These are phyloP conservation scores for Kwoniella shandongensis DNA, from an alignment of 768 basidiomycete genomes.

Conservation along the genomic window DNA sequence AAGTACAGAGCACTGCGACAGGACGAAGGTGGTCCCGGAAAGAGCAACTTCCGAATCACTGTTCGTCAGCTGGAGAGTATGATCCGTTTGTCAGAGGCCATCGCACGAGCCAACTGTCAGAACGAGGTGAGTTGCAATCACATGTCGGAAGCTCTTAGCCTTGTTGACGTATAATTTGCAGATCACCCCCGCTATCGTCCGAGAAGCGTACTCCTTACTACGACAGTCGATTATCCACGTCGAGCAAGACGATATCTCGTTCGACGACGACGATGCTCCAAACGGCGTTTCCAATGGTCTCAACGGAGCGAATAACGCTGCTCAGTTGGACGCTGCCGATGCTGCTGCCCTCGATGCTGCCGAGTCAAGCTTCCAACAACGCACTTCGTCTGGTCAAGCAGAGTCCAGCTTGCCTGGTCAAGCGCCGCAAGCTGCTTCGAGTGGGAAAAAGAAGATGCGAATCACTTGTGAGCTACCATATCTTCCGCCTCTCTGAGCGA, in stretches of 20 bases:
- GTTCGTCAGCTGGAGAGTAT: constrained; percentile 97
- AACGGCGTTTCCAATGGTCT: constrained; percentile 57
- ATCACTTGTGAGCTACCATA: constrained; percentile 64
- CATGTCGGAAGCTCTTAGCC: background rate
- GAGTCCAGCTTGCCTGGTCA: constrained; percentile 17
- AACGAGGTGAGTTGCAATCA: constrained; percentile 64
- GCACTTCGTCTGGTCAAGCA: constrained; percentile 26
- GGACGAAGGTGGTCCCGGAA: constrained; percentile 84
- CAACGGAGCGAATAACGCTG: constrained; percentile 62
- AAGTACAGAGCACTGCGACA: constrained; percentile 89
- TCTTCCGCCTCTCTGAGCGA: too few relatives aligned
- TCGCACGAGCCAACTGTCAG: constrained; percentile 93
- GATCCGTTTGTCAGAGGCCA: constrained; percentile 96
- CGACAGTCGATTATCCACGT: constrained; percentile 98
- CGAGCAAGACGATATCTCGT: constrained; percentile 96
- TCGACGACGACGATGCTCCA: constrained; percentile 71
- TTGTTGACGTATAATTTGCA: constrained; percentile 43
- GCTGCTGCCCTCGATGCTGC: constrained; percentile 58
- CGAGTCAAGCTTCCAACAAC: constrained; percentile 53
- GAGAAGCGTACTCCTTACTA: constrained; percentile 90
- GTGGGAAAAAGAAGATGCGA: constrained; percentile 65
- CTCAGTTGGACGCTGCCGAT: constrained; percentile 66
- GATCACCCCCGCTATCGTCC: constrained; percentile 91
- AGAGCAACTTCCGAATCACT: constrained; percentile 91
- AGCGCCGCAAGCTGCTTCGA: constrained; percentile 55